Base-by-base conservation (phyloP, 768 basidiomycete species). In the Tylopilus subfusipes region DNA sequence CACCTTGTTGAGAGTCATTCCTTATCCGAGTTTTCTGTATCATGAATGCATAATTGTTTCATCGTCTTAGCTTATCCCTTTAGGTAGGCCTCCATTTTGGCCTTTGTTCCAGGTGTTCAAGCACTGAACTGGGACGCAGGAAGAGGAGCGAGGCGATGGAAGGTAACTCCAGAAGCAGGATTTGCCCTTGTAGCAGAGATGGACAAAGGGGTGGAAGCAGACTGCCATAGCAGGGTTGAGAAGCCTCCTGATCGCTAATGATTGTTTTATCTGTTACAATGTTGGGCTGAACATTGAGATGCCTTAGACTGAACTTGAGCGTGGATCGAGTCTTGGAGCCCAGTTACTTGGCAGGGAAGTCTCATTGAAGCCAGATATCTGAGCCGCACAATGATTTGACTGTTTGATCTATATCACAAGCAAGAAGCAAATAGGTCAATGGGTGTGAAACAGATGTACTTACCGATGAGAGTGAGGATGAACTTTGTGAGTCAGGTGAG, bases 61-160 rank as follows among this genome's bases (percentile, higher is more conserved):
- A 89, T 73, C 0, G 85, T 84, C 42, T 84, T 84, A 0, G 85
- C 82, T 53, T 88, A 84, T 10, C 74, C 74, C 56, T 68, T 72
- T 19, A 78, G 63, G 58, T 66, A 68, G 9, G 68, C 68, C 22
- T 75, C 74, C 4, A 68, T 71, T 50, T 73, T 73, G 0, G 69
- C 71, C 49, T 63, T 74, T 42, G 71, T 70, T 40, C 72, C 72
- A 0, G 74, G 69, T 0, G 60, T 64, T 1, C 59, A 67, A 7
- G 31, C 48, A 10, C 56, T 62, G 43, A 74, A 73, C 8, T 61
- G 70, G 18, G 50, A 69, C 0, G 69, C 68, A 19, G 68, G 34
- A 1, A 74, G 67, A 13, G 75, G 73, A 1, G 66, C 73, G 11
- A 73, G 68, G 31, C 64, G 63, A 50, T 73, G 68, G 18, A 72